Conservation (phyloP, 2,329 filamentous ascomycete genomes). For the Aureobasidium zeae region DNA sequence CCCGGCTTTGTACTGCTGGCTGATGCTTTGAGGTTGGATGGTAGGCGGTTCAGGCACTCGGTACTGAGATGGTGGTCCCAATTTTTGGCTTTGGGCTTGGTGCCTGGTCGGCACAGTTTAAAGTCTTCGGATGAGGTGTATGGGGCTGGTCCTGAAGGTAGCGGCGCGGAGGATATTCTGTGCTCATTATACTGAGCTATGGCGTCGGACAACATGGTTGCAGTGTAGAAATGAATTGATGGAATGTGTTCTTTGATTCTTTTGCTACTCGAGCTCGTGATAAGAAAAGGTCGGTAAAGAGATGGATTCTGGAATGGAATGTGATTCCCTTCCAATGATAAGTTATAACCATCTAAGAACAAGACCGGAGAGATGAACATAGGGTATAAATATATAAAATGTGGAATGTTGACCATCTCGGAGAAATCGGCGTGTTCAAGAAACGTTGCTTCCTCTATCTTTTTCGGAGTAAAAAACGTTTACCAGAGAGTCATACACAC, state of each 20-base stretch:
- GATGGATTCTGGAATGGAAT: too few relatives aligned
- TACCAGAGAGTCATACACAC: too few relatives aligned
- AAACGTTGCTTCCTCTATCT: slow-evolving; percentile 1
- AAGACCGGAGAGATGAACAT: too few relatives aligned
- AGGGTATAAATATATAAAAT: slow-evolving; percentile 5
- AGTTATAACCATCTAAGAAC: too few relatives aligned
- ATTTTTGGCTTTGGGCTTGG: not conserved
- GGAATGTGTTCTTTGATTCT: too few relatives aligned
- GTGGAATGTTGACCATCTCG: not conserved
- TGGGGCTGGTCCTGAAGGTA: slow-evolving; percentile 5
- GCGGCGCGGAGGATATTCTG: not conserved
- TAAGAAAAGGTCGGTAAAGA: too few relatives aligned
- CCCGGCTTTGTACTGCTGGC: slow-evolving; percentile 6
- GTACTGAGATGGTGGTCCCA: slow-evolving; percentile 11
- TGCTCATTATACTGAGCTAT: slow-evolving; percentile 2
- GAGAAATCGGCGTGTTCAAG: slow-evolving; percentile 2
- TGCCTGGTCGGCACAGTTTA: slow-evolving; percentile 1
- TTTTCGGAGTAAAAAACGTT: slow-evolving; percentile 11
- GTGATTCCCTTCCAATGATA: too few relatives aligned
- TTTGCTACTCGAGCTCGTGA: too few relatives aligned
- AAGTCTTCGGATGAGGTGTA: slow-evolving; percentile 8
- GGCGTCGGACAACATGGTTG: slow-evolving; percentile 2
- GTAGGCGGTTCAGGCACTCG: slow-evolving; percentile 7
- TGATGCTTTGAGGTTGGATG: slow-evolving; percentile 4
- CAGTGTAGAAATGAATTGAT: not conserved